Percentiles rank a stretch among this genome's conserved stretches.
phyloP scores from a whole-genome alignment of 192 early-diverging fungal species.

The Coemansia biformis region DNA sequence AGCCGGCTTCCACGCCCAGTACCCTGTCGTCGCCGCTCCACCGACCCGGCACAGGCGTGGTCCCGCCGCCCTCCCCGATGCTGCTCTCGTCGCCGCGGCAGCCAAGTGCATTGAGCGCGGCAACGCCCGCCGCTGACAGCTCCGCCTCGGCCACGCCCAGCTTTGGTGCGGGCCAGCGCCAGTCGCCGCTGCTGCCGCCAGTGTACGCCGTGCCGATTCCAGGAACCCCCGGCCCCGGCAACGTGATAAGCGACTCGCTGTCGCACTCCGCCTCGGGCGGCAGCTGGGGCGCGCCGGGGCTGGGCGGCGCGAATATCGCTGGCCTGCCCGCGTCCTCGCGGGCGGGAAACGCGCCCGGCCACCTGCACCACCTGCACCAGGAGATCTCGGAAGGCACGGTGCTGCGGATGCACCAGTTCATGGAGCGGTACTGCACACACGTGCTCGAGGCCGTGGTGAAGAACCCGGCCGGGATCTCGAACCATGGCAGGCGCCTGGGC shows the following conservation, averaged over 20 bases:
- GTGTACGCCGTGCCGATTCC: conserved; percentile 47
- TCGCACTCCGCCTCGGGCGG: conserved; percentile 22
- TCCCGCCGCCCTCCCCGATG: conserved; percentile 37
- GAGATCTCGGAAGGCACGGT: conserved; percentile 51
- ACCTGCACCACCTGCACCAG: conserved; percentile 31
- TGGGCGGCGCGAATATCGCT: conserved; percentile 31
- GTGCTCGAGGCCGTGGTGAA: conserved; percentile 37
- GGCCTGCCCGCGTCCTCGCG: conserved; percentile 12
- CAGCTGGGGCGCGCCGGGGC: conserved; percentile 31
- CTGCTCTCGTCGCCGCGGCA: conserved; percentile 28
- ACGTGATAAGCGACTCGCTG: conserved; percentile 43
- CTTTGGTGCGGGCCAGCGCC: conserved; percentile 22
- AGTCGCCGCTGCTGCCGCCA: conserved; percentile 43
- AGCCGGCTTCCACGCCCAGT: conserved; percentile 4
- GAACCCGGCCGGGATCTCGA: conserved; percentile 48
- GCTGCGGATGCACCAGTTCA: conserved; percentile 48
- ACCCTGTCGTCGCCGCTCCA: conserved; percentile 9
- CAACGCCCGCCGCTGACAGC: conserved; percentile 24
- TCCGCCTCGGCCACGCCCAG: conserved; percentile 24
- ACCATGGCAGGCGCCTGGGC: conserved; percentile 34
- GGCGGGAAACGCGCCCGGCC: conserved; percentile 11
- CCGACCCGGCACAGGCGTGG: conserved; percentile 9
- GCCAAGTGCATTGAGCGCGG: conserved; percentile 7
- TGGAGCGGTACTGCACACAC: conserved; percentile 49
- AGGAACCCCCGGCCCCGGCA: conserved; percentile 46